Base-by-base conservation (phyloP, 306 rosid genomes). In the Boehmeria nivea region DNA sequence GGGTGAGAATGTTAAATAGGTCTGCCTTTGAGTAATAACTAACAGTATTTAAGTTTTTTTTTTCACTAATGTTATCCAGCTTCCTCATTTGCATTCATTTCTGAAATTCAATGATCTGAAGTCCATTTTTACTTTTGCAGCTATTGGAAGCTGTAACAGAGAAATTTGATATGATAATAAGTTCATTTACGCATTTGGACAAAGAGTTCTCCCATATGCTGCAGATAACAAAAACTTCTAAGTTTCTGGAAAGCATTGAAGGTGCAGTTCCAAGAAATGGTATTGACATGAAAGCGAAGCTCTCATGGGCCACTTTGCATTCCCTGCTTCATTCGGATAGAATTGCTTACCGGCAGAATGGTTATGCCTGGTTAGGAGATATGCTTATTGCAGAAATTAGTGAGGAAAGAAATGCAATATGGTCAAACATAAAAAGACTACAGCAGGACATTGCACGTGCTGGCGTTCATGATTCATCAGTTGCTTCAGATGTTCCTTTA, bases 301-400 rank as follows among this genome's bases (percentile, higher is more conserved):
- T 78, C 27, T 66, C 96, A 26, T 93, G 99, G 96, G 74, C 85
- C 63, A 79, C 88, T 73, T 75, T 93, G 60, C 96, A 93, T 81
- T 87, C 99, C 40, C 96, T 93, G 68, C 82, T 87, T 72, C 99
- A 93, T 78, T 93, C 99, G 45, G 95, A 81, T 50, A 85, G 89
- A 77, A 72, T 70, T 43, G 61, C 99, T 24, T 93, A 83, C 75
- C 95, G 87, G 59, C 84, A 80, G 61, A 87, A 85, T 77, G 96
- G 89, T 34, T 79, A 87, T 64, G 73, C 81, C 72, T 93, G 99
- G 99, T 82, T 93, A 63, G 87, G 95, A 1, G 99, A 93, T 73
- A 81, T 93, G 74, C 99, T 93, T 66, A 81, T 83, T 77, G 81
- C 86, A 60, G 99, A 93, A 75, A 85, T 93, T 62, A 83, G 84